Conservation (phyloP, 768 basidiomycete species). For the Kwoniella sp. region DNA sequence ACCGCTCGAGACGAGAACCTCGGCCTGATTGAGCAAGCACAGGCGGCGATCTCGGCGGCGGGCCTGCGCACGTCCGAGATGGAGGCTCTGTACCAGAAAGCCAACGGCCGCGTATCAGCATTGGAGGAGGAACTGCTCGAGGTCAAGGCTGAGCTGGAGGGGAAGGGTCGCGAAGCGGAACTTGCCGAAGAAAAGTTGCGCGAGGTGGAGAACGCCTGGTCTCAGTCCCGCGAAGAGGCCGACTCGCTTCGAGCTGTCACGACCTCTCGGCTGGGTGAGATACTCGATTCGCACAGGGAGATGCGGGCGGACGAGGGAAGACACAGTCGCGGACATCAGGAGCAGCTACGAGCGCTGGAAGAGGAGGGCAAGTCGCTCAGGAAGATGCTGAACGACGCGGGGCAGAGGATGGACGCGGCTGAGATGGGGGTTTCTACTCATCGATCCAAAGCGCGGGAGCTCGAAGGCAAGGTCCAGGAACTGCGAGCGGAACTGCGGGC, state of each 20-base stretch:
- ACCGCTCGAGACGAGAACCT: slow-evolving; percentile 76
- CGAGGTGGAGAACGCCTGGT: slow-evolving; percentile 85
- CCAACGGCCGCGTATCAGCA: slow-evolving; percentile 63
- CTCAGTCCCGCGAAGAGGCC: slow-evolving; percentile 86
- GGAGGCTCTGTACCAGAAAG: slow-evolving; percentile 66
- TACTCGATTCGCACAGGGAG: slow-evolving; percentile 82
- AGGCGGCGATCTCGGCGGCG: slow-evolving; percentile 68
- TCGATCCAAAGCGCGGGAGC: slow-evolving; percentile 61
- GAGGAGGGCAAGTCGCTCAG: slow-evolving; percentile 70
- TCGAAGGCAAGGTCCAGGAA: slow-evolving; percentile 62
- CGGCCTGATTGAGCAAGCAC: slow-evolving; percentile 79
- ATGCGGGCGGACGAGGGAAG: slow-evolving; percentile 80
- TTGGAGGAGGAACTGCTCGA: slow-evolving; percentile 75
- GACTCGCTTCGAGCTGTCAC: slow-evolving; percentile 83
- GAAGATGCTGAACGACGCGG: slow-evolving; percentile 71
- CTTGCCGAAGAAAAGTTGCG: slow-evolving; percentile 61
- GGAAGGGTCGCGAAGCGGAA: slow-evolving; percentile 69
- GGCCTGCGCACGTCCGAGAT: slow-evolving; percentile 74
- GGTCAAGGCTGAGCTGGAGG: slow-evolving; percentile 74
- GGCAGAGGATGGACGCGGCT: slow-evolving; percentile 65
- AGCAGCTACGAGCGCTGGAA: slow-evolving; percentile 76
- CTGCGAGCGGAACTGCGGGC: slow-evolving; percentile 72
- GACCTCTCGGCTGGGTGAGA: slow-evolving; percentile 75
- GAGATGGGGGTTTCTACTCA: slow-evolving; percentile 66
- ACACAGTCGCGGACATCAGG: slow-evolving; percentile 66